Evolutionary conservation across 2,329 filamentous ascomycete genomes (phyloP), one percentile per base, ranked within the genome.

Genomic region (Diplodia scrobiculata): DNA sequence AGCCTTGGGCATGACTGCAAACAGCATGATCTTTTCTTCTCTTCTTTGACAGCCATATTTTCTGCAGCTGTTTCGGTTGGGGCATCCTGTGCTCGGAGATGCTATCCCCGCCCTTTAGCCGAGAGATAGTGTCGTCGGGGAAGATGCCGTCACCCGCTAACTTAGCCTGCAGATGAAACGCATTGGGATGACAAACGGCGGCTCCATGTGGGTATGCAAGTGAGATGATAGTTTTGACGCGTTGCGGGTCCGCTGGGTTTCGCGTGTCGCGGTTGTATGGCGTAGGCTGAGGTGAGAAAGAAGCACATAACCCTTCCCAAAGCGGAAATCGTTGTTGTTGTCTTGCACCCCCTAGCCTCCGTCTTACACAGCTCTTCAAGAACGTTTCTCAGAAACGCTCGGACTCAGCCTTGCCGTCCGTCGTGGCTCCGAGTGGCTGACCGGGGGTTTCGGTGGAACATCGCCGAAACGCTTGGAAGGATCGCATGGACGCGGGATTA

Each of bases 391-490:
- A 13, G 27, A 19, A 32, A n/a, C n/a, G 54, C 36, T 14, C 36
- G 21, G 54, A 45, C 21, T 36, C 11, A 3, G 29, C 32, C 36
- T 54, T 38, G 1, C 13, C 14, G 14, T 45, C 21, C n/a, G 13
- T n/a, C 17, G 7, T 45, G 13, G 54, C 36, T 38, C 13, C 38
- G 36, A 58, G 21, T n/a, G 19, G 36, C n/a, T 5, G 4, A 5
- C 41, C 14, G 41, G 7, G 54, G 10, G 2, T 13, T 13, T 62
- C 58, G 58, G 58, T 62, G 58, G 58, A 62, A 62, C 58, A 62
- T 50, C 27, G 58, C 58, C 58, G 58, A 62, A 62, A 29, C 58
- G 29, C 34, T 29, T 62, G 29, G 58, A 62, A 62, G 9, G 29
- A 13, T 62, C 34, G n/a, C n/a, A 27, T 62, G 7, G 47, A 50